Evolutionary conservation across 495 filamentous ascomycete genomes (phyloP).

Genomic region (Aspergillus campestris): DNA sequence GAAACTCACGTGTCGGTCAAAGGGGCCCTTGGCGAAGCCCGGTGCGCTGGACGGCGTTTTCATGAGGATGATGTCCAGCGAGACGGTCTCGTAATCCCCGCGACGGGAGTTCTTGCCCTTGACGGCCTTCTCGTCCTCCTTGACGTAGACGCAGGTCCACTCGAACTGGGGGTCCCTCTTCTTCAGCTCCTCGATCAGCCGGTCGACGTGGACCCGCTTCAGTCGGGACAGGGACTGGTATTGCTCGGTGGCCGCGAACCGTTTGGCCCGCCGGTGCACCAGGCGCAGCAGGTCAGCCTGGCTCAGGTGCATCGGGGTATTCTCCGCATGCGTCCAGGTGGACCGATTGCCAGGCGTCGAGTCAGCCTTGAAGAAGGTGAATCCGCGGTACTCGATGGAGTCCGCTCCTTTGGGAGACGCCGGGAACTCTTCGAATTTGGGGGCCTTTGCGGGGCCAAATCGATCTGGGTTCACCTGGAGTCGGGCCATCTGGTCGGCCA

Average conservation of each 20-base stretch:
- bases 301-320: conserved; percentile 18
- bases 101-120: conserved; percentile 22
- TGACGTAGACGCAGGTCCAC: conserved; percentile 33
- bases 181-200: conserved; percentile 23
- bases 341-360: conserved; percentile 18
- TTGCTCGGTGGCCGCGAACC: conserved; percentile 18
- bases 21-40: conserved; percentile 2
- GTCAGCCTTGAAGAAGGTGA: conserved; percentile 28
- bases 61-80: conserved; percentile 32
- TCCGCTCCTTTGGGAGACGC: conserved; percentile 1
- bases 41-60: conserved; percentile 14
- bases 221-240: conserved; percentile 21
- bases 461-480: conserved; percentile 10
- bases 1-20: conserved; percentile 14
- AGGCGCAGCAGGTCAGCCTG: conserved; percentile 22
- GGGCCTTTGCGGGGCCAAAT: not conserved
- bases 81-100: conserved; percentile 25
- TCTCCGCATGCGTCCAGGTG: conserved; percentile 25
- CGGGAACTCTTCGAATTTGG: not conserved
- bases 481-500: conserved; percentile 11
- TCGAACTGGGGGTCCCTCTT: conserved; percentile 17
- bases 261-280: conserved; percentile 25
- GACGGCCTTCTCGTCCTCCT: conserved; percentile 16
- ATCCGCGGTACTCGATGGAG: conserved; percentile 20
- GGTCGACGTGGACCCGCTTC: conserved; percentile 26